Base-by-base conservation (phyloP, 768 basidiomycete genomes). In the Lactarius deliciosus region DNA sequence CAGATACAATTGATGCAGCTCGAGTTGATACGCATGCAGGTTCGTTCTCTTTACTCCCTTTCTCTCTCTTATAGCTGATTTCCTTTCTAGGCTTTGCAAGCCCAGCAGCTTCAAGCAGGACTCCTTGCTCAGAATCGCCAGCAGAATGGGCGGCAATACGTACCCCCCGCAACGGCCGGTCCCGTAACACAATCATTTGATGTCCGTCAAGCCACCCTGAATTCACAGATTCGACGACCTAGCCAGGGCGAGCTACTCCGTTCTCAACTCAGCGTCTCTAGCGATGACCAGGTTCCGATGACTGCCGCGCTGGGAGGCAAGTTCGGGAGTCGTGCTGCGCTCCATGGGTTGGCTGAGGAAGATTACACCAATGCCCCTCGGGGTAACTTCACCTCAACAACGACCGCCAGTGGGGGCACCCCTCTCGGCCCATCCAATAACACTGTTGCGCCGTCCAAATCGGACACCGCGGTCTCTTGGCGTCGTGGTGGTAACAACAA, bases 1-100 rank as follows among this genome's bases (percentile, higher is more conserved):
- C 91, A 92, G 78, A 82, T 93, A 83, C 91, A 94, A 78, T 81
- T 93, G 81, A 84, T 93, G 79, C 92, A 94, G 74, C 80, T 94
- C 64, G 92, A 94, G 78, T 83, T 94, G 71, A 76, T 92, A 74
- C 85, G 84, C 74, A 83, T 94, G 68, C 92, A 93, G 88, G 91
- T 88, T 66, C 58, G 82, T 77, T 47, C 66, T 41, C 68, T 30
- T 59, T 60, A 15, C 20, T 18, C 63, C 61, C 45, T 18, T 30
- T n/a, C 53, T 38, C 11, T 67, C 50, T 53, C 68, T 64, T 55
- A 73, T 68, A 18, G 30, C 63, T 56, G 34, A 43, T 45, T 59
- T 68, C 53, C 28, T 34, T 63, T 41, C 5, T 60, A 91, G 88
- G 84, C 84, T 30, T 75, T 87, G 11, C 88, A 92, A 73, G 86